Base-by-base conservation (phyloP, 1,284 basidiomycete genomes). In the Melampsora larici-populina region DNA sequence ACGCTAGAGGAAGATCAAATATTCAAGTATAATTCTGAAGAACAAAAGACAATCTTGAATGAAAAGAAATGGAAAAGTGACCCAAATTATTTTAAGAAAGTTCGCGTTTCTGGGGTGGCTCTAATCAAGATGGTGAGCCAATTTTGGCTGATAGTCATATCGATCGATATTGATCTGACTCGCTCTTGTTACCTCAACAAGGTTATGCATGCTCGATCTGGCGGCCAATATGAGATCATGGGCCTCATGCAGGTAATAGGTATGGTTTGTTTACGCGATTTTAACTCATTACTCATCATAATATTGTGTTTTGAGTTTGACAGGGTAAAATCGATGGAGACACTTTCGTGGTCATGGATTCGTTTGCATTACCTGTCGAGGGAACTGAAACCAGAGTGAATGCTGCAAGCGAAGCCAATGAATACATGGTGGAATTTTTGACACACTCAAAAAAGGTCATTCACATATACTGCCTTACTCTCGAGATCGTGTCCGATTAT, bases 361-460 rank as follows among this genome's bases (percentile, higher is more conserved):
- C 92, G 3, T 98, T 98, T 80, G 95, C 97, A 2, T 87, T 99
- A 2, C 96, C 96, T 0, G 97, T 99, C 0, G 93, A 98, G 84
- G 96, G 96, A n/a, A 99, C 97, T 0, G 96, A 99, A 85, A 99
- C 97, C 65, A 89, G 96, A 76, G 96, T 99, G 58, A 99, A 97
- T 83, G 97, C 97, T 11, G 91, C 91, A 33, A 92, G 91, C 83
- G 95, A 97, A 85, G 96, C 96, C 43, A 92, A 95, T 83, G 97
- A 98, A 85, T 99, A 96, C 86, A 98, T 98, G 96, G 94, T 98
- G 68, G 90, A 93, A 82, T 98, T 94, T 82, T 89, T 92, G 66
- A 88, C 90, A 79, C 89, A 88, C 31, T 91, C 90, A 81, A 89
- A 91, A 81, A 89, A 89, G 85, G 93, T 92, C 36, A 65, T 36